These are phyloP conservation scores for Sporisorium sorghi DNA, from an alignment of 1,284 basidiomycete species.

Conservation along the genomic window DNA sequence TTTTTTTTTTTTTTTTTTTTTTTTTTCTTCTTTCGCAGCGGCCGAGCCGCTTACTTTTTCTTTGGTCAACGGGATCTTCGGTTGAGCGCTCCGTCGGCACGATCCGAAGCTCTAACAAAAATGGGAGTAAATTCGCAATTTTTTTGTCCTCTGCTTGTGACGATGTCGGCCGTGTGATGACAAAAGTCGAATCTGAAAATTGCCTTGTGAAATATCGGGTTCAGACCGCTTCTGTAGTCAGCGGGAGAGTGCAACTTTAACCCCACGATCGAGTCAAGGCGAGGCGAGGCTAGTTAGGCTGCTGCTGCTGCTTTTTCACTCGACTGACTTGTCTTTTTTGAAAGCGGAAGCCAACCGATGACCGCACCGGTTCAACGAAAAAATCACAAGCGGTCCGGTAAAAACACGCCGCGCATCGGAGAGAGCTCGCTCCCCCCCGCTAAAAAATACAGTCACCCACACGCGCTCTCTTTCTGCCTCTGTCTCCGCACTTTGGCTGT, in stretches of 20 bases:
- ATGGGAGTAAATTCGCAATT: no score
- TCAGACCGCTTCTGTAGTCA: not conserved
- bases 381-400: not conserved
- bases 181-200: not conserved
- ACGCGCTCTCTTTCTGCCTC: not conserved
- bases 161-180: conserved; percentile 3
- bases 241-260: not conserved
- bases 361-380: conserved; percentile 19
- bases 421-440: conserved; percentile 14
- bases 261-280: conserved; percentile 3
- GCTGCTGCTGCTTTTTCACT: not conserved
- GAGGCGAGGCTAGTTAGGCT: no score
- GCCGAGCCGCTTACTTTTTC: no score
- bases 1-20: no score
- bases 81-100: conserved; percentile 3
- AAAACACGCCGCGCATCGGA: not conserved
- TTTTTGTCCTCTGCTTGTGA: not conserved
- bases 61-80: conserved; percentile 3
- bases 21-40: not conserved
- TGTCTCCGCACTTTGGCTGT: conserved; percentile 1
- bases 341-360: conserved; percentile 37
- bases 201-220: conserved; percentile 6
- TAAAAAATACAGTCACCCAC: no score
- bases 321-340: conserved; percentile 6
- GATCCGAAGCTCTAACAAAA: not conserved